phyloP scores from a whole-genome alignment of 768 basidiomycete species.

The Russula dissimulans region DNA sequence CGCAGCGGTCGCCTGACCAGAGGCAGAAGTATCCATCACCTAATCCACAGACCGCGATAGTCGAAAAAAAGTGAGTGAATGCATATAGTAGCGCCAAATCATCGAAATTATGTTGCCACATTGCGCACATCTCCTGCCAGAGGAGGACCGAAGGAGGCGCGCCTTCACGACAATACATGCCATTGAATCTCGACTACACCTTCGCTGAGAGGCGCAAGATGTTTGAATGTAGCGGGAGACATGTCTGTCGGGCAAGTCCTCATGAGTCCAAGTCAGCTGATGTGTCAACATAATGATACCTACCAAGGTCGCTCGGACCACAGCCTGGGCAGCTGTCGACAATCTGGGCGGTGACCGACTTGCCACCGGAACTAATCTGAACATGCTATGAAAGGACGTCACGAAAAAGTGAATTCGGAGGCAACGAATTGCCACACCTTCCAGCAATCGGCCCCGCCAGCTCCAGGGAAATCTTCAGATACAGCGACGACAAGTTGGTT shows the following conservation, averaged over 20 bases:
- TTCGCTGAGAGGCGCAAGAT: neutral
- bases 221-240: constrained; percentile 8
- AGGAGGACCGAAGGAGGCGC: neutral
- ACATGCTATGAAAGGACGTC: constrained; percentile 3
- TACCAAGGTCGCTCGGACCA: constrained; percentile 14
- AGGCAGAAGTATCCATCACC: constrained; percentile 1
- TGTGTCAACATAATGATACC: neutral
- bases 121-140: constrained; percentile 8
- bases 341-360: constrained; percentile 5
- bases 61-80: neutral
- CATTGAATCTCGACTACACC: constrained; percentile 6
- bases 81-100: neutral
- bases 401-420: neutral
- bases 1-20: constrained; percentile 7
- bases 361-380: neutral
- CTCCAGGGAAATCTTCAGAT: neutral
- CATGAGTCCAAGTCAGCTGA: neutral
- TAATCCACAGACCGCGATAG: neutral
- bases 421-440: constrained; percentile 3
- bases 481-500: constrained; percentile 11
- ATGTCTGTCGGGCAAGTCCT: constrained; percentile 7
- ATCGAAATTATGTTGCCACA: neutral
- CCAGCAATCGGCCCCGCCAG: constrained; percentile 6
- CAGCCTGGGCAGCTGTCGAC: constrained; percentile 16
- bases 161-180: neutral